A percentile compares a stretch with the other conserved stretches of the same genome.
These are phyloP conservation scores for Mycosphaerella arachidis DNA, from an alignment of 2,329 filamentous ascomycete genomes.

Conservation along the genomic window DNA sequence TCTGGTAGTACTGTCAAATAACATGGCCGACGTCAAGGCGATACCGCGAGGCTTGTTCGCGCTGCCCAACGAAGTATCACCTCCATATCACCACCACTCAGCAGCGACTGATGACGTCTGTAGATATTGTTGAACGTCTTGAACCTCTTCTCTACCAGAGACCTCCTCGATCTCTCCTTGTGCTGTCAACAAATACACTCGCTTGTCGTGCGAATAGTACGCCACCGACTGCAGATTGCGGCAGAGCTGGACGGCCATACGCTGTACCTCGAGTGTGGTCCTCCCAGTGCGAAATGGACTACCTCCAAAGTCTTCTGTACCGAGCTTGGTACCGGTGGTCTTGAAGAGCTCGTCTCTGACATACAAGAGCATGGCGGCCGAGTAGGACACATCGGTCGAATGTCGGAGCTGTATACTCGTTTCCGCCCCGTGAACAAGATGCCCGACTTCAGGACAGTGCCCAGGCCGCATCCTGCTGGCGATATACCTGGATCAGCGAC, in stretches of 20 bases:
- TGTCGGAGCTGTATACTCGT: constrained; percentile 61
- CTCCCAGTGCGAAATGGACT: constrained; percentile 63
- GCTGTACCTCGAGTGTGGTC: constrained; percentile 74
- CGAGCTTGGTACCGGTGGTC: constrained; percentile 59
- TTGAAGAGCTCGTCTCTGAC: constrained; percentile 41
- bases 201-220: constrained; percentile 59
- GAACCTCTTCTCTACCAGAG: constrained; percentile 37
- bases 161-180: constrained; percentile 51
- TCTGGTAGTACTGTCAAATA: neutral
- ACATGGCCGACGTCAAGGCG: constrained; percentile 8
- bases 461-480: constrained; percentile 42
- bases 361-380: constrained; percentile 32
- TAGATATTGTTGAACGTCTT: constrained; percentile 44
- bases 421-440: constrained; percentile 62
- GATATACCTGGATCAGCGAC: constrained; percentile 46
- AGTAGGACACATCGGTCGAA: constrained; percentile 45
- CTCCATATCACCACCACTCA: neutral
- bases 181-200: constrained; percentile 62
- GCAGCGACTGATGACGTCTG: neutral
- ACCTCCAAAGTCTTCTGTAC: constrained; percentile 67
- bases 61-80: constrained; percentile 32
- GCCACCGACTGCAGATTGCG: constrained; percentile 58
- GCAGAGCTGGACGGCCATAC: constrained; percentile 57
- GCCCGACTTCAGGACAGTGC: constrained; percentile 37
- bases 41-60: constrained; percentile 22